Evolutionary conservation across 345 rosid genomes (phyloP), one percentile per base, ranked within the genome.

Genomic region (Populus ilicifolia): DNA sequence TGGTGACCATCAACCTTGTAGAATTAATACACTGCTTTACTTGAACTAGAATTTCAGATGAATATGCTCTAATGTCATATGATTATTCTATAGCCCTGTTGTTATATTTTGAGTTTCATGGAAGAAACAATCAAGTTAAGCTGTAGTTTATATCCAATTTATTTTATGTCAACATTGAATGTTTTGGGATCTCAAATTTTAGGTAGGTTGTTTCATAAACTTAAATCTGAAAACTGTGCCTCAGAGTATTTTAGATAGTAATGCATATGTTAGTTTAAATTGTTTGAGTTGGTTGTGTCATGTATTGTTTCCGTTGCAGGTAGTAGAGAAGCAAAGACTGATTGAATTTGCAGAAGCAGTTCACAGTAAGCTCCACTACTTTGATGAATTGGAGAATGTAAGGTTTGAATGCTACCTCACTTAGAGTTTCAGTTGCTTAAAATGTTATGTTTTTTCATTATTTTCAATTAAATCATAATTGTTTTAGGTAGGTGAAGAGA

Each of bases 351-450:
- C 93, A 6, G 98, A 93, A 83, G 99, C 98, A 62, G 89, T 96
- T 80, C 93, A 90, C 64, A 91, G 91, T 85, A 93, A 91, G 90
- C 99, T 96, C 84, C 90, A 89, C 83, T 90, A 87, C 87, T 96
- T 96, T 86, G 99, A 93, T 86, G 99, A 96, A 87, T 84, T 96
- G 96, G 99, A 96, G 94, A 93, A 96, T 88, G 99, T 96, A 91
- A 90, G 98, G 91, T 87, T 89, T 90, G 88, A 82, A 79, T 82
- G 72, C 87, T 89, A 59, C 74, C 89, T 81, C 78, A 67, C 23
- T 79, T 79, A 82, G 72, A 75, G 50, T 76, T 71, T n/a, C 3
- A 36, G 62, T 79, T 69, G 48, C 70, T 63, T 68, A 44, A 70
- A 56, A 43, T 61, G 54, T 69, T 67, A 8, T 44, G 46, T 66